phyloP scores from a whole-genome alignment of 345 rosid species.

The Luvunga scandens region DNA sequence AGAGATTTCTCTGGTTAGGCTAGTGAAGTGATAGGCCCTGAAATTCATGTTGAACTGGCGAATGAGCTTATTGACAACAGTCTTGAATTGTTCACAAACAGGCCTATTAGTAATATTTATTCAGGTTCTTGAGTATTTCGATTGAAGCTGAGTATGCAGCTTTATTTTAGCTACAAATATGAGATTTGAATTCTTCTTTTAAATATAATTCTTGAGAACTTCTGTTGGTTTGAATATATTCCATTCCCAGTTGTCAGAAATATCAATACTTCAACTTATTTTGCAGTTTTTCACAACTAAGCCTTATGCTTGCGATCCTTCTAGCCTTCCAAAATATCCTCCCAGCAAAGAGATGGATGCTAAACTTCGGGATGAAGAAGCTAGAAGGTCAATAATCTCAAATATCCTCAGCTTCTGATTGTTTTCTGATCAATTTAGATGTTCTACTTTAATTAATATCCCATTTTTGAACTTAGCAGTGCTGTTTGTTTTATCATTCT shows the following conservation, averaged over 20 bases:
- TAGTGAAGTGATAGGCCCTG: neutral
- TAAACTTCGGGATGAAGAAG: conserved; percentile 75
- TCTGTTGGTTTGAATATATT: neutral
- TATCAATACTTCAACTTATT: conserved; percentile 14
- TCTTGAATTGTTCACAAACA: neutral
- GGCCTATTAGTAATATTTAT: neutral
- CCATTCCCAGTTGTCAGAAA: neutral
- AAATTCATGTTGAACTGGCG: neutral
- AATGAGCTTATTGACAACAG: conserved; percentile 4
- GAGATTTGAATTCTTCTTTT: neutral
- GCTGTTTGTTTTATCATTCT: neutral
- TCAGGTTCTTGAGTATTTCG: neutral
- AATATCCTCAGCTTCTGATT: neutral
- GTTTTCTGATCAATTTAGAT: neutral
- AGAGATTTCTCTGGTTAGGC: neutral
- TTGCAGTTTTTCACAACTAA: conserved; percentile 67
- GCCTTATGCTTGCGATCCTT: conserved; percentile 80
- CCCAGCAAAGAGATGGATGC: conserved; percentile 90
- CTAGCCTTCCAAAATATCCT: conserved; percentile 76
- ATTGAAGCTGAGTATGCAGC: neutral
- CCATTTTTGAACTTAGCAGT: neutral
- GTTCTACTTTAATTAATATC: neutral
- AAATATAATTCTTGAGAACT: neutral
- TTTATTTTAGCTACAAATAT: neutral
- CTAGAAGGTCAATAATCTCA: conserved; percentile 57